These are phyloP conservation scores for Puya raimondii DNA, from an alignment of 176 grass and related monocot genomes.

Conservation along the genomic window DNA sequence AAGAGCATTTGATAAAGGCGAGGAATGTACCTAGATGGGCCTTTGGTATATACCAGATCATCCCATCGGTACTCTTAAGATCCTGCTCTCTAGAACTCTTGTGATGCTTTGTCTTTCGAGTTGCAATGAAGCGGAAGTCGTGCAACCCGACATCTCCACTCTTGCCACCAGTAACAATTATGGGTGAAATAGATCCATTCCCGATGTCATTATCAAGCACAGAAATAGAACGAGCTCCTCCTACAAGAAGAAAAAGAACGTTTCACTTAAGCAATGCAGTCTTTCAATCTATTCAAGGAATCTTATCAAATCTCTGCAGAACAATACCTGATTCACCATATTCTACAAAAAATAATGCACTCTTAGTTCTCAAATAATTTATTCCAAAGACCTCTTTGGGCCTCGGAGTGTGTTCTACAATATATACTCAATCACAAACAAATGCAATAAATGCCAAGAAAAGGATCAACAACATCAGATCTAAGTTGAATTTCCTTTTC, in stretches of 20 bases:
- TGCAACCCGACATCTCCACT: slow-evolving; percentile 76
- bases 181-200: slow-evolving; percentile 63
- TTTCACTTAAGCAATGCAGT: slow-evolving; percentile 6
- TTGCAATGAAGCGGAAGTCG: slow-evolving; percentile 78
- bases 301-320: neutral
- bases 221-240: slow-evolving; percentile 72
- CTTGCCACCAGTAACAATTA: slow-evolving; percentile 85
- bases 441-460: neutral
- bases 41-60: slow-evolving; percentile 91
- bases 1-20: slow-evolving; percentile 20
- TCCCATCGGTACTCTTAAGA: slow-evolving; percentile 43
- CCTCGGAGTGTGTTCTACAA: too few relatives aligned
- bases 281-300: neutral
- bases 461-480: neutral
- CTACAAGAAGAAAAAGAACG: slow-evolving; percentile 40
- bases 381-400: too few relatives aligned
- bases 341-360: too few relatives aligned
- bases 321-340: neutral
- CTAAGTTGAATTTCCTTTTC: neutral
- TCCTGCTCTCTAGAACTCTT: slow-evolving; percentile 36
- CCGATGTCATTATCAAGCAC: slow-evolving; percentile 69
- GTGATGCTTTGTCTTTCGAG: slow-evolving; percentile 51
- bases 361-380: too few relatives aligned
- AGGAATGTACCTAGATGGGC: slow-evolving; percentile 71
- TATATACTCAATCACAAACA: neutral